These are phyloP conservation scores for Coemansia sp. DNA, from an alignment of 192 early-diverging fungal species.

Conservation along the genomic window DNA sequence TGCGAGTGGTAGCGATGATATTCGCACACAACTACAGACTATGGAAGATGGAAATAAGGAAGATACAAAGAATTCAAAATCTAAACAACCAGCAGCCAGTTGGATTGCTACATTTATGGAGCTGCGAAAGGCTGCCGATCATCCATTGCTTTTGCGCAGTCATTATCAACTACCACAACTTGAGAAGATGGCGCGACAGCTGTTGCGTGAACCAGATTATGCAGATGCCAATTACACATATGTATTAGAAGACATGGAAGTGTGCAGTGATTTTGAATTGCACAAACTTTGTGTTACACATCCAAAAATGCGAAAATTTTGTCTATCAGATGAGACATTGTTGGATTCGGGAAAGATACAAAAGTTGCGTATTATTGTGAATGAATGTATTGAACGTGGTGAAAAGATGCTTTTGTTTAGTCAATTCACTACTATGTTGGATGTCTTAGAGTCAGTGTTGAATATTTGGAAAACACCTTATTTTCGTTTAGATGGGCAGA, in stretches of 20 bases:
- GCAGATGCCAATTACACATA: conserved; percentile 71
- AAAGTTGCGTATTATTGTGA: conserved; percentile 60
- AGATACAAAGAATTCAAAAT: conserved; percentile 2
- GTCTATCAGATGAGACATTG: conserved; percentile 57
- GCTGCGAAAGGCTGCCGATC: conserved; percentile 81
- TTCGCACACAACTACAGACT: conserved; percentile 17
- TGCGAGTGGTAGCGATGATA: conserved; percentile 24
- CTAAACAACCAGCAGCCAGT: conserved; percentile 2
- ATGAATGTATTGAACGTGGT: conserved; percentile 23
- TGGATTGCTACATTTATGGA: conserved; percentile 72
- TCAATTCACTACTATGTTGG: conserved; percentile 80
- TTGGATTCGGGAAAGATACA: conserved; percentile 79
- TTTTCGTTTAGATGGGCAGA: conserved; percentile 65
- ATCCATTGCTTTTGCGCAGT: conserved; percentile 75
- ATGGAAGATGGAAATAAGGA: conserved; percentile 14
- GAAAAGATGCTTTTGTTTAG: conserved; percentile 75
- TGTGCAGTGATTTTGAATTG: conserved; percentile 86
- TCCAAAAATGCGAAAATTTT: conserved; percentile 42
- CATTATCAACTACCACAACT: conserved; percentile 61
- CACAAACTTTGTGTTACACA: conserved; percentile 61
- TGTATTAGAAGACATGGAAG: conserved; percentile 81
- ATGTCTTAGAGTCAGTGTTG: conserved; percentile 78
- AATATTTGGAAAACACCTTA: conserved; percentile 36
- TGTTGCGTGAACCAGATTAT: conserved; percentile 71
- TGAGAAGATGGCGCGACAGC: conserved; percentile 64